phyloP scores from a whole-genome alignment of 352 stramenopile species.

The Hyaloperonospora arabidopsidis region DNA sequence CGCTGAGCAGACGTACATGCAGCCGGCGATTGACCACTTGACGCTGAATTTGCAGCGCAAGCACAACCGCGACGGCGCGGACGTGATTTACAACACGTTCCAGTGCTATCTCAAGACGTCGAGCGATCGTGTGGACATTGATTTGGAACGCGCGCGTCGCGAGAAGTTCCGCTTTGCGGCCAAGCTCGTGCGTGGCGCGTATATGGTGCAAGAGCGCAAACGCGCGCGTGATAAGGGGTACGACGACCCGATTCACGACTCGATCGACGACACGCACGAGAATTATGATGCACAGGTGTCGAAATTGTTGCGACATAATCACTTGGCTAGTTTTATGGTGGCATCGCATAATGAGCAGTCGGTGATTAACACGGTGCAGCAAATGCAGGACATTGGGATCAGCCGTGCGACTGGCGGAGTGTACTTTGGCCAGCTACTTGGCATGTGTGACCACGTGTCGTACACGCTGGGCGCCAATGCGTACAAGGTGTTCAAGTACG shows the following conservation, averaged over 20 bases:
- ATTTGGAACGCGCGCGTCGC: conserved; percentile 88
- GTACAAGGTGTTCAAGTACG: conserved; percentile 96
- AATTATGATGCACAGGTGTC: conserved; percentile 90
- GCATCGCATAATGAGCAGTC: conserved; percentile 96
- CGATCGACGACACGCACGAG: conserved; percentile 89
- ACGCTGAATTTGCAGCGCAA: conserved; percentile 77
- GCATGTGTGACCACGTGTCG: conserved; percentile 96
- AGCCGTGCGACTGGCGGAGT: conserved; percentile 61
- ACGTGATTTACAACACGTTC: conserved; percentile 97
- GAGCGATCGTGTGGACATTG: conserved; percentile 79
- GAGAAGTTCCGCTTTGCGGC: conserved; percentile 92
- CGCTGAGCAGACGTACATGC: conserved; percentile 96
- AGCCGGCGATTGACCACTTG: conserved; percentile 95
- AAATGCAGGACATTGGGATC: conserved; percentile 89
- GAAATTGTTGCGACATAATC: conserved; percentile 84
- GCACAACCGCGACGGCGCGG: conserved; percentile 82
- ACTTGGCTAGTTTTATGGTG: conserved; percentile 93
- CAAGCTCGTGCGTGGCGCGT: conserved; percentile 96
- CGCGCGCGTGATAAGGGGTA: conserved; percentile 73
- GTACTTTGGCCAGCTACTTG: conserved; percentile 96
- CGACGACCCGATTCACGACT: conserved; percentile 89
- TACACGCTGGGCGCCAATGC: conserved; percentile 89
- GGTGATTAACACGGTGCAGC: conserved; percentile 87
- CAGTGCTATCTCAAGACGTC: conserved; percentile 97
- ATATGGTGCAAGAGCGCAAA: conserved; percentile 96